Conservation (phyloP, 257 asterid genomes). For the Salvia splendens region DNA sequence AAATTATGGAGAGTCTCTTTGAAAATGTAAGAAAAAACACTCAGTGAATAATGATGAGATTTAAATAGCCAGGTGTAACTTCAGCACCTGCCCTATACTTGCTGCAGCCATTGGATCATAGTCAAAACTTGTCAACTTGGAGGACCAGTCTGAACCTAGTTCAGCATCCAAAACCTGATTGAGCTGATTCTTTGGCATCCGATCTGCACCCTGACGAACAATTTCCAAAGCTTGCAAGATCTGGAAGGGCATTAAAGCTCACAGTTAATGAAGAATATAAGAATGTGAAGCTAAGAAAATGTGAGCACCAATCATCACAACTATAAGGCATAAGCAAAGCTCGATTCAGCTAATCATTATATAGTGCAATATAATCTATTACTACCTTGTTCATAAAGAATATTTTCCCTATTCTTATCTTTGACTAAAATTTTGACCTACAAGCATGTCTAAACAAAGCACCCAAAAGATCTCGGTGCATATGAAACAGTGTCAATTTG, state of each 20-base stretch:
- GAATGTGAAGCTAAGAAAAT: slow-evolving; percentile 13
- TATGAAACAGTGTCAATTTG: too few species aligned
- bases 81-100: slow-evolving; percentile 91
- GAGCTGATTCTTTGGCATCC: slow-evolving; percentile 92
- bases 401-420: background rate
- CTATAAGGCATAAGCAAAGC: background rate
- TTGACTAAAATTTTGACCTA: background rate
- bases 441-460: too few species aligned
- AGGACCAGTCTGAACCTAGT: slow-evolving; percentile 75
- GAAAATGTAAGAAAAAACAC: slow-evolving; percentile 8
- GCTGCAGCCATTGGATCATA: slow-evolving; percentile 95
- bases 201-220: slow-evolving; percentile 98
- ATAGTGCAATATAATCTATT: background rate
- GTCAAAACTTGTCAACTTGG: slow-evolving; percentile 73
- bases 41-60: slow-evolving; percentile 24
- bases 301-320: background rate
- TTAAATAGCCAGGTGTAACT: slow-evolving; percentile 13
- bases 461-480: too few species aligned
- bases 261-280: slow-evolving; percentile 26
- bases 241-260: slow-evolving; percentile 47
- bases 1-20: slow-evolving; percentile 9
- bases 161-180: slow-evolving; percentile 87
- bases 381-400: background rate
- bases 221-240: slow-evolving; percentile 92
- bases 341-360: background rate